Percentiles rank a stretch among this genome's conserved stretches.
Conservation (phyloP, 208 protist species). For the Leishmania aethiopica region DNA sequence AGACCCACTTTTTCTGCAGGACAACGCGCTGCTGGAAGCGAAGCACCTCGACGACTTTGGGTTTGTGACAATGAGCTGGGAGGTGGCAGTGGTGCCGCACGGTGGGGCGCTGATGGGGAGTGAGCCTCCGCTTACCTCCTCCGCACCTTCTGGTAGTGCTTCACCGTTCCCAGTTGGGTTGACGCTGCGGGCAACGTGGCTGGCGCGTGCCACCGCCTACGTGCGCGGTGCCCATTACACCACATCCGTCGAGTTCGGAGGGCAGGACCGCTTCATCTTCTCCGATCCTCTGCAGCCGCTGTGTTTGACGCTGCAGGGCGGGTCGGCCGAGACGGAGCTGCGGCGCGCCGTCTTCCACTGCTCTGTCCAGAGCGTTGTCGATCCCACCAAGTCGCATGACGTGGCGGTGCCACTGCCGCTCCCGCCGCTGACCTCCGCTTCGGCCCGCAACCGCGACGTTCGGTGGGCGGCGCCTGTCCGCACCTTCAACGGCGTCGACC, state of each 20-base stretch:
- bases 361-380: slow-evolving; percentile 58
- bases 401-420: slow-evolving; percentile 65
- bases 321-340: slow-evolving; percentile 18
- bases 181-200: slow-evolving; percentile 72
- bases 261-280: slow-evolving; percentile 42
- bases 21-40: slow-evolving; percentile 52
- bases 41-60: slow-evolving; percentile 82
- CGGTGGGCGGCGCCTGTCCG: slow-evolving; percentile 73
- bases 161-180: slow-evolving; percentile 66
- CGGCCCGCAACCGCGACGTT: slow-evolving; percentile 74
- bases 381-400: slow-evolving; percentile 48
- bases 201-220: slow-evolving; percentile 44
- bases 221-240: slow-evolving; percentile 58
- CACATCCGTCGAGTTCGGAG: slow-evolving; percentile 80
- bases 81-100: slow-evolving; percentile 60
- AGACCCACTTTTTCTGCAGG: slow-evolving; percentile 61
- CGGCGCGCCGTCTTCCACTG: slow-evolving; percentile 61
- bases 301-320: slow-evolving; percentile 35
- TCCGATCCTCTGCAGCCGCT: slow-evolving; percentile 32
- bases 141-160: not conserved
- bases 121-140: not conserved
- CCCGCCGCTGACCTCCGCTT: slow-evolving; percentile 41
- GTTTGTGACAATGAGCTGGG: slow-evolving; percentile 76
- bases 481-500: slow-evolving; percentile 52
- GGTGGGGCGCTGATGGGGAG: slow-evolving; percentile 52